Base-by-base conservation (phyloP, 208 protist genomes). In the Acanthamoeba royreba region DNA sequence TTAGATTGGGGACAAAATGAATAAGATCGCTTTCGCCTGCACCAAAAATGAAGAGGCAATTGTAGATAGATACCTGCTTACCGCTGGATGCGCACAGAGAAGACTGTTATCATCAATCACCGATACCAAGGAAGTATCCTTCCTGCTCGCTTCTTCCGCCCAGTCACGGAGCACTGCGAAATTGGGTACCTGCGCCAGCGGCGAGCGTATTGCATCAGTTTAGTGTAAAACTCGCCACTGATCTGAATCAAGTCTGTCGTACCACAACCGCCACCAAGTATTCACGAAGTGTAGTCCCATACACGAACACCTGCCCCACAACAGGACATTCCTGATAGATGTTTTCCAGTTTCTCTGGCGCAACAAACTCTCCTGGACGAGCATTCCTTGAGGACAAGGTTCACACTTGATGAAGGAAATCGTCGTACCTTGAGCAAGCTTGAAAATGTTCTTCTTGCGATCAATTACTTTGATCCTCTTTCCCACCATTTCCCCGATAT, bases 261-360 rank as follows among this genome's bases (percentile, higher is more conserved):
- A 98, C 94, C 49, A 98, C 89, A 19, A 98, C 77, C 58, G 91
- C 97, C 4, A 97, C 96, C 1, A 97, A 81, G 58, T 79, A 96
- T 38, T 94, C 85, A 43, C 96, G 66, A 0, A 96, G 49, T 31
- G 88, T n/a, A 13, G 11, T 19, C 7, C 88, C 88, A 46, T 74
- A 55, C 0, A 93, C 88, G 52, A 93, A 93, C 13, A 93, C 52
- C 47, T 93, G 88, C 28, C 31, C 88, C 58, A 93, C 61, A 11
- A 83, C 9, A 31, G 53, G 58, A 22, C 61, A 46, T 19, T 49
- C 61, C 88, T 61, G 61, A 43, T 83, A 93, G 61, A 93, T 35
- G 19, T 15, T 11, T 38, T 93, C 88, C 38, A 93, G 88, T 38
- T 61, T 74, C 46, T 93, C 88, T 25, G 66, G 63, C n/a, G 88